Evolutionary conservation across 371 early-diverging fungal genomes (phyloP).

Genomic region (Rhizopus microsporus): DNA sequence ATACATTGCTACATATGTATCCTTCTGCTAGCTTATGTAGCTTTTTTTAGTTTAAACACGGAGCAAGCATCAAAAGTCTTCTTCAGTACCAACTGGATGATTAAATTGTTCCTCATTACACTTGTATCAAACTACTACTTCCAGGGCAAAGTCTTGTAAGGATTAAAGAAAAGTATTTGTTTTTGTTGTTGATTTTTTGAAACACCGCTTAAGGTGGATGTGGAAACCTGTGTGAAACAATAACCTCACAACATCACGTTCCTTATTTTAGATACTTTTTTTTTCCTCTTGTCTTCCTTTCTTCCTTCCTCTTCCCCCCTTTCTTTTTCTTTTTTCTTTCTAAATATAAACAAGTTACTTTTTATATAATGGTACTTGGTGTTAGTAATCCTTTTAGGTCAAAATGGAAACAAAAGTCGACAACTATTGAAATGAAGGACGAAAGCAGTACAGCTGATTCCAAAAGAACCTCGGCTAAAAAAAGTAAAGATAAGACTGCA

Average conservation of each 20-base stretch:
- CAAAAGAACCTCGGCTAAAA: neutral
- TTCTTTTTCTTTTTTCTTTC: neutral
- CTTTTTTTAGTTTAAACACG: too few relatives aligned
- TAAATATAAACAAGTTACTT: neutral
- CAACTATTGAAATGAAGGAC: conserved; percentile 22
- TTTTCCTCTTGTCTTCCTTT: conserved; percentile 3
- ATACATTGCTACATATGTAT: too few relatives aligned
- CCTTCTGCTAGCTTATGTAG: too few relatives aligned
- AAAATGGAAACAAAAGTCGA: conserved; percentile 25
- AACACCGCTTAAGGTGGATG: too few relatives aligned
- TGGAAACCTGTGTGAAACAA: too few relatives aligned
- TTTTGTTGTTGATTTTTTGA: too few relatives aligned
- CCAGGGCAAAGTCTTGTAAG: too few relatives aligned
- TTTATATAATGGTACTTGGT: conserved; percentile 14
- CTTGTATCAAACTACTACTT: too few relatives aligned
- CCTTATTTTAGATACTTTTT: conserved; percentile 4
- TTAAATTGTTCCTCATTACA: too few relatives aligned
- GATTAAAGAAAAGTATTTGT: too few relatives aligned
- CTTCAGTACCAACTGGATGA: too few relatives aligned
- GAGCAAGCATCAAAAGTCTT: too few relatives aligned
- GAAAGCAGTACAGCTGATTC: neutral
- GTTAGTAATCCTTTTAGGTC: conserved; percentile 22
- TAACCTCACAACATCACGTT: neutral
- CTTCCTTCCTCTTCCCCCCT: conserved; percentile 3
- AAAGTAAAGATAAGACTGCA: conserved; percentile 14